Base-by-base conservation (phyloP, 2,329 filamentous ascomycete species). In the Monosporascus sp. region DNA sequence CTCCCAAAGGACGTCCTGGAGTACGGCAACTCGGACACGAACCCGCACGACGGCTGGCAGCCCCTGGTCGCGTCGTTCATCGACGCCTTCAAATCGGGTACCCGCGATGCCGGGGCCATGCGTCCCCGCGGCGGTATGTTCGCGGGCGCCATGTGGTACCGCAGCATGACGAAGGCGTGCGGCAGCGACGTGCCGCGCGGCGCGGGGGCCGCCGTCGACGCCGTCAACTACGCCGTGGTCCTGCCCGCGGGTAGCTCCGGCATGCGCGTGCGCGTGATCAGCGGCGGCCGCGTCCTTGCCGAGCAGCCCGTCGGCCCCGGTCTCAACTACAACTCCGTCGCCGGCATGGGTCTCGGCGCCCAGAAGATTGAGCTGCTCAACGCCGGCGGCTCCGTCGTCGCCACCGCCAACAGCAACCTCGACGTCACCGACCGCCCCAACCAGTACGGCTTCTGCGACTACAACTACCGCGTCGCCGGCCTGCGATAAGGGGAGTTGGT, bases 81-180 rank as follows among this genome's bases (percentile, higher is more conserved):
- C 57, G 41, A 46, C 11, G 69, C 69, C n/a, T 73, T 62, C 62
- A 71, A 69, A 50, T 40, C 51, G 43, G 61, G 62, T 6, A 49
- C 55, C 7, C 40, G 53, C 31, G 53, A 57, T 47, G 61, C 59
- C 8, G 47, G 54, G 27, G 52, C 56, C 31, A 63, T 66, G 60
- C 56, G 51, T 7, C 64, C 65, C 6, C 54, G 51, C 17, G 58
- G 56, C 19, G 40, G 44, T 3, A 51, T 50, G 6, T 60, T 66
- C 50, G 59, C 65, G n/a, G 69, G 69, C 20, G 59, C 66, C 0
- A 54, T 71, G 50, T 71, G 68, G 69, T 68, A 71, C 59, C 65
- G 64, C 43, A 54, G 57, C 37, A 53, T 62, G 1, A 47, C 60
- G 8, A 61, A 53, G 4, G 55, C 57, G 3, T 60, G 56, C 38